Percentiles rank a stretch among this genome's conserved stretches.
These are phyloP conservation scores for Pisolithus sp. DNA, from an alignment of 768 basidiomycete genomes.

Conservation along the genomic window DNA sequence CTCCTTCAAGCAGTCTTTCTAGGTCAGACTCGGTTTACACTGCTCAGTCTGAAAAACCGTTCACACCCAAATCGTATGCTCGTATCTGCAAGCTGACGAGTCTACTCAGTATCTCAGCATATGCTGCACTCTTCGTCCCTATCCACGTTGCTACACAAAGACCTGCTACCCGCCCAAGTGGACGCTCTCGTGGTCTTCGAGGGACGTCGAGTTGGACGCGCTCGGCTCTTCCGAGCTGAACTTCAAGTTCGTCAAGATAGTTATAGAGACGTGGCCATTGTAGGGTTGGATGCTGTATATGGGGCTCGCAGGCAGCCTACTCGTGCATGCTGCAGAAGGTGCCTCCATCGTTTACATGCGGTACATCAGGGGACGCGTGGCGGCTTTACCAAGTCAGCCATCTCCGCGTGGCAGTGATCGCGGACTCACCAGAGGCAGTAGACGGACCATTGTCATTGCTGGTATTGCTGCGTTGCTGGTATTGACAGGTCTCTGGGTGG, in stretches of 20 bases:
- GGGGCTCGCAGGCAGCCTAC: conserved; percentile 49
- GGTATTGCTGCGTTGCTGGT: conserved; percentile 43
- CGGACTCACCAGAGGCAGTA: not conserved
- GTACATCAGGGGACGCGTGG: conserved; percentile 10
- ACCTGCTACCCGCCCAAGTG: conserved; percentile 40
- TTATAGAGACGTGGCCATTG: conserved; percentile 54
- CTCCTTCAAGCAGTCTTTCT: not conserved
- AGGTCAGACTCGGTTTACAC: not conserved
- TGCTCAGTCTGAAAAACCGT: not conserved
- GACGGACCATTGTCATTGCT: conserved; percentile 24
- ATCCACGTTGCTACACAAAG: conserved; percentile 47
- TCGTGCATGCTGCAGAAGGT: conserved; percentile 63
- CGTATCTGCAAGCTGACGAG: conserved; percentile 24
- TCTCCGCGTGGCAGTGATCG: not conserved
- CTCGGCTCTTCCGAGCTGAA: conserved; percentile 73
- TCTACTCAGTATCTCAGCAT: conserved; percentile 48
- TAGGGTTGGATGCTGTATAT: conserved; percentile 58
- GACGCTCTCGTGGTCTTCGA: conserved; percentile 27
- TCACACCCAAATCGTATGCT: conserved; percentile 27
- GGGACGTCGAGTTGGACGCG: not conserved
- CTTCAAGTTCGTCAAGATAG: conserved; percentile 78
- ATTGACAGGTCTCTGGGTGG: conserved; percentile 45
- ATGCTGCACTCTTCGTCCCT: conserved; percentile 39
- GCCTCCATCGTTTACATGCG: conserved; percentile 44
- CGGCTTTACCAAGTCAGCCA: not conserved